Evolutionary conservation across 2,329 filamentous ascomycete genomes (phyloP).

Genomic region (Penicillium decumbens): DNA sequence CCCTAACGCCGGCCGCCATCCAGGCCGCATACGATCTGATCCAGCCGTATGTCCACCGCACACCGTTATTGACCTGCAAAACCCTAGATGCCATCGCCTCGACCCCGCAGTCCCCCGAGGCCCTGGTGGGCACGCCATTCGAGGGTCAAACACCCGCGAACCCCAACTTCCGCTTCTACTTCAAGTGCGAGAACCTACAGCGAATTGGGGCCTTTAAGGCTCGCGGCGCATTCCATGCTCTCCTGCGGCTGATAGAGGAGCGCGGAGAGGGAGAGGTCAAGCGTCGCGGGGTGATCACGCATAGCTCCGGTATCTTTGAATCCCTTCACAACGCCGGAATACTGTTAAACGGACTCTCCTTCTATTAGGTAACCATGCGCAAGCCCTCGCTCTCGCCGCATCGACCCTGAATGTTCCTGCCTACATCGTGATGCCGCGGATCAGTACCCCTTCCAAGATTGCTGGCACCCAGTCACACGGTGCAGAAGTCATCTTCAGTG

Average conservation of each 20-base stretch:
- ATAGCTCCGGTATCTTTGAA: conserved; percentile 67
- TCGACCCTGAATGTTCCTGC: conserved; percentile 67
- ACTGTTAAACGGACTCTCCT: background rate
- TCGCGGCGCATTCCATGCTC: conserved; percentile 81
- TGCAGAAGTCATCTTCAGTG: conserved; percentile 73
- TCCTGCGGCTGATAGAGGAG: conserved; percentile 63
- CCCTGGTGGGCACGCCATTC: conserved; percentile 55
- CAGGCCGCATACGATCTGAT: conserved; percentile 68
- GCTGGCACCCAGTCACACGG: conserved; percentile 75
- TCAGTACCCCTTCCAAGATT: conserved; percentile 80
- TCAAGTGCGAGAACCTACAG: conserved; percentile 96
- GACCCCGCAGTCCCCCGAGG: conserved; percentile 55
- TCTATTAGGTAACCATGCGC: conserved; percentile 80
- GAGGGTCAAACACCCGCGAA: conserved; percentile 54
- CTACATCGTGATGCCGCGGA: conserved; percentile 88
- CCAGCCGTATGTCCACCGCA: conserved; percentile 70
- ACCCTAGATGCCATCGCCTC: conserved; percentile 73
- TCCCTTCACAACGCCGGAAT: background rate
- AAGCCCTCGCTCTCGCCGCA: conserved; percentile 84
- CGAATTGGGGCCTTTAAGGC: conserved; percentile 89
- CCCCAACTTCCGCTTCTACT: conserved; percentile 71
- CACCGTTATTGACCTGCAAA: conserved; percentile 73
- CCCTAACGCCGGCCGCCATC: conserved; percentile 69
- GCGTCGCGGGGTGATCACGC: conserved; percentile 74
- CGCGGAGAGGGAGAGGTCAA: conserved; percentile 58